These are phyloP conservation scores for Cystobasidium onofrii DNA, from an alignment of 768 basidiomycete genomes.

Conservation along the genomic window DNA sequence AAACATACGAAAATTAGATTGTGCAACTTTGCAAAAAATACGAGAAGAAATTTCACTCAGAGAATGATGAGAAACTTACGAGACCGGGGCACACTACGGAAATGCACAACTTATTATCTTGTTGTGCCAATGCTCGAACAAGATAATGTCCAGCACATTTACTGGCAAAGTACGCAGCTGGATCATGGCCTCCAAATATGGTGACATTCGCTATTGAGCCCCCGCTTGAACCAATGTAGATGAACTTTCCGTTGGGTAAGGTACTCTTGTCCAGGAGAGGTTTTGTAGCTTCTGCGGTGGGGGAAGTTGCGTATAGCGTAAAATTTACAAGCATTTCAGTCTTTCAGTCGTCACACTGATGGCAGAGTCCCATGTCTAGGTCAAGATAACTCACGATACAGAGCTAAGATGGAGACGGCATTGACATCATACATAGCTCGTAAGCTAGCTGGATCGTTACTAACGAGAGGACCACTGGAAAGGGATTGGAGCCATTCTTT, in stretches of 20 bases:
- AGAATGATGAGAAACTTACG: neutral
- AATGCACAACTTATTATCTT: neutral
- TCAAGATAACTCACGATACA: neutral
- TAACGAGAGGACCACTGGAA: neutral
- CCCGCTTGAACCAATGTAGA: neutral
- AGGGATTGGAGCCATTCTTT: no score
- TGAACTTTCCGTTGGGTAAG: neutral
- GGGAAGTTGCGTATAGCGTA: no score
- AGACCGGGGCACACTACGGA: neutral
- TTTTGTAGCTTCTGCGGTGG: neutral
- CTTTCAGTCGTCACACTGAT: no score
- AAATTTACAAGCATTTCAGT: no score
- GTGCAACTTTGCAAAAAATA: neutral
- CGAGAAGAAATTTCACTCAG: neutral
- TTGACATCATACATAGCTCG: constrained; percentile 4
- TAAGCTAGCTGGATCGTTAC: neutral
- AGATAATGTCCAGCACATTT: constrained; percentile 4
- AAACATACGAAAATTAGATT: neutral
- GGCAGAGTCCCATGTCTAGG: no score
- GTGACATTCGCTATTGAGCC: neutral
- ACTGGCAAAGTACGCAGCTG: neutral
- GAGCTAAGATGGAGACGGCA: neutral
- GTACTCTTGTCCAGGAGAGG: neutral
- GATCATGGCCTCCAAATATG: neutral
- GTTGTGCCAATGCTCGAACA: neutral